Conservation (phyloP, 306 rosid species). For the Inga leiocalycina region DNA sequence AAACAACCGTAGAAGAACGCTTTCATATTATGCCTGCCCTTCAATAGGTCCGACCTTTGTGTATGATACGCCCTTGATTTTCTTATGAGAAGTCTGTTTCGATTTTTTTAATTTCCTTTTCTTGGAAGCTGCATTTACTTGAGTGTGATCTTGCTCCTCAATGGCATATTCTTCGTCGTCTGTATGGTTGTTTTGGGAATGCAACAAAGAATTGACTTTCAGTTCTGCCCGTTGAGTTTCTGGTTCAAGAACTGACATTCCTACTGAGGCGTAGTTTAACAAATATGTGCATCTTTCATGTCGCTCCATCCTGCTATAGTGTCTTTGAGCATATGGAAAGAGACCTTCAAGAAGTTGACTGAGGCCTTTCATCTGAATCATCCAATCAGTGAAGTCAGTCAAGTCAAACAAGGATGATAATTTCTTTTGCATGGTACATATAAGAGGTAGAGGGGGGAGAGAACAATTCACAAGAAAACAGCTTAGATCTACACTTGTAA, state of each 20-base stretch:
- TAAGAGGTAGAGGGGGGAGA: not conserved
- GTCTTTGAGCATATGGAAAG: constrained; percentile 85
- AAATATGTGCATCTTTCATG: constrained; percentile 80
- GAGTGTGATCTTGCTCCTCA: constrained; percentile 36
- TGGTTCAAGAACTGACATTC: constrained; percentile 92
- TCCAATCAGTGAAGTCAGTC: constrained; percentile 9
- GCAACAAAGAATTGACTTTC: constrained; percentile 32
- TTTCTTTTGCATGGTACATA: not conserved
- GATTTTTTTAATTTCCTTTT: constrained; percentile 76
- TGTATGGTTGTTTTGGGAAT: constrained; percentile 25
- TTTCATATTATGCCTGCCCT: constrained; percentile 36
- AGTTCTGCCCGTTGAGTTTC: constrained; percentile 45
- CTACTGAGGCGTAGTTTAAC: constrained; percentile 70
- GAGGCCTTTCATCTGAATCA: constrained; percentile 81
- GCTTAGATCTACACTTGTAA: not conserved
- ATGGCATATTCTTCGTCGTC: constrained; percentile 43
- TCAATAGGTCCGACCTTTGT: constrained; percentile 50
- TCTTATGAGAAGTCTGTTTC: constrained; percentile 57
- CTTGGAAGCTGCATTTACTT: constrained; percentile 44
- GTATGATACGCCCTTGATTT: constrained; percentile 61
- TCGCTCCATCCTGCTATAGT: constrained; percentile 83
- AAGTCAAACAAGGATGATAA: not conserved
- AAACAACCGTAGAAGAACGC: constrained; percentile 23
- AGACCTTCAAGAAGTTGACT: constrained; percentile 81
- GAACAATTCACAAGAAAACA: not conserved